Conservation (phyloP, 345 rosid genomes). For the Brassica rapa region DNA sequence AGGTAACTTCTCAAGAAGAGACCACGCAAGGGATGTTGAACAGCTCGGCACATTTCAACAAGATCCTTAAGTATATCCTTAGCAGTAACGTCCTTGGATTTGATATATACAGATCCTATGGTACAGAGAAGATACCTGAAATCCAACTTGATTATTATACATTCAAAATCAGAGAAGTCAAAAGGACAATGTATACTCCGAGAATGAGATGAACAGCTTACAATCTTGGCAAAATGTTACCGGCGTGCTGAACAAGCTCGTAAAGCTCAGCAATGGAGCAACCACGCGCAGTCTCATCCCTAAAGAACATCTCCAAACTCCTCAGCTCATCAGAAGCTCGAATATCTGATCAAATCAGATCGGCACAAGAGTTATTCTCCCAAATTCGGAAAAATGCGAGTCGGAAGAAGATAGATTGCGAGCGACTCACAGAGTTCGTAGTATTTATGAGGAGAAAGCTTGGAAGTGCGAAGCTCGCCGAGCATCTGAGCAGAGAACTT, state of each 20-base stretch:
- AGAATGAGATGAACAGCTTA: slow-evolving; percentile 47
- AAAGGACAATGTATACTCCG: background rate
- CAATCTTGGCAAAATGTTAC: slow-evolving; percentile 98
- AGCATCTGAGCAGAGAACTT: slow-evolving; percentile 98
- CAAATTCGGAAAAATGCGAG: slow-evolving; percentile 9
- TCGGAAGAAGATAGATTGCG: background rate
- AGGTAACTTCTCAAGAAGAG: slow-evolving; percentile 97
- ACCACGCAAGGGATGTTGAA: slow-evolving; percentile 98
- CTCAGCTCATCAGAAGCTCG: slow-evolving; percentile 91
- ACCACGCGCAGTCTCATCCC: slow-evolving; percentile 81
- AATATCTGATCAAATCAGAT: slow-evolving; percentile 58
- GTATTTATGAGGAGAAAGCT: slow-evolving; percentile 95
- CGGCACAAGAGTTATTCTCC: background rate
- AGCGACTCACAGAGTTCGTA: slow-evolving; percentile 77
- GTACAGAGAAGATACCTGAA: slow-evolving; percentile 94
- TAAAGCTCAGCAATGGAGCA: slow-evolving; percentile 91
- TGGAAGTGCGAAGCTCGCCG: slow-evolving; percentile 95
- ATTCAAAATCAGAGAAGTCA: background rate
- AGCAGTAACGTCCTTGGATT: slow-evolving; percentile 89
- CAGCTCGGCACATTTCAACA: slow-evolving; percentile 98
- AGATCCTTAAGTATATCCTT: slow-evolving; percentile 96
- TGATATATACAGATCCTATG: slow-evolving; percentile 91
- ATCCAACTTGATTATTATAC: background rate
- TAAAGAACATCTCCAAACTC: slow-evolving; percentile 86
- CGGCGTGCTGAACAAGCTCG: slow-evolving; percentile 97